phyloP scores from a whole-genome alignment of 2,329 filamentous ascomycete species.

The Lachnellula willkommii region DNA sequence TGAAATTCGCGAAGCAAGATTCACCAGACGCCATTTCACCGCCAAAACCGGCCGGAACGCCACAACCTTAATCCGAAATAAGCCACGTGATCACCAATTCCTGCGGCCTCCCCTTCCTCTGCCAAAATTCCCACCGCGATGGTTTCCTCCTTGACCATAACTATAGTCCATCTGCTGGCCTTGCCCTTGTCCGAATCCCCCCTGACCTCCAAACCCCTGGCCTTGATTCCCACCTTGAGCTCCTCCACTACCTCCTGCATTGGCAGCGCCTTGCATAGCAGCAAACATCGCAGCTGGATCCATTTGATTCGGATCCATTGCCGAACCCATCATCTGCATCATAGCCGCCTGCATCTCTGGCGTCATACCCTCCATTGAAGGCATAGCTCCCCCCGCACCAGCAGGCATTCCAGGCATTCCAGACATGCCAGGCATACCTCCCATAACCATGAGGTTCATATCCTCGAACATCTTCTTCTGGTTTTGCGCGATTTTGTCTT shows the following conservation, averaged over 20 bases:
- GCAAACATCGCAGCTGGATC: slow-evolving; percentile 58
- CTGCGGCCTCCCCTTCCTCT: slow-evolving; percentile 28
- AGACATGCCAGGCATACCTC: slow-evolving; percentile 43
- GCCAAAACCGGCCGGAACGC: slow-evolving; percentile 7
- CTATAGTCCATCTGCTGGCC: slow-evolving; percentile 28
- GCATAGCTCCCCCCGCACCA: slow-evolving; percentile 38
- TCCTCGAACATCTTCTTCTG: slow-evolving; percentile 77
- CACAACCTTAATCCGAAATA: slow-evolving; percentile 6
- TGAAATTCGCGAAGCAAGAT: no score
- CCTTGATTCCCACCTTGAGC: slow-evolving; percentile 43
- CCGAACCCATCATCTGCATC: slow-evolving; percentile 65
- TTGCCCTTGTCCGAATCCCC: slow-evolving; percentile 39
- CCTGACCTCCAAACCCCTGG: slow-evolving; percentile 46
- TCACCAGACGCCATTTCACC: no score
- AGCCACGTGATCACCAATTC: slow-evolving; percentile 15
- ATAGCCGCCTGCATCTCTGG: slow-evolving; percentile 65
- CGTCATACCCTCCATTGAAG: slow-evolving; percentile 56
- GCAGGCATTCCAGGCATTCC: slow-evolving; percentile 29
- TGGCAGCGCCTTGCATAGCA: slow-evolving; percentile 46
- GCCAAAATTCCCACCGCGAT: slow-evolving; percentile 27
- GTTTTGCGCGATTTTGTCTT: slow-evolving; percentile 56
- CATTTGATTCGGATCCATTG: slow-evolving; percentile 63
- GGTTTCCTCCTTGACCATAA: slow-evolving; percentile 22
- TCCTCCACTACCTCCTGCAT: slow-evolving; percentile 40
- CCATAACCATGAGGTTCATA: slow-evolving; percentile 65